A percentile compares a stretch with the other conserved stretches of the same genome.
Conservation (phyloP, 805 yeast species). For the Barnettozyma populi region DNA sequence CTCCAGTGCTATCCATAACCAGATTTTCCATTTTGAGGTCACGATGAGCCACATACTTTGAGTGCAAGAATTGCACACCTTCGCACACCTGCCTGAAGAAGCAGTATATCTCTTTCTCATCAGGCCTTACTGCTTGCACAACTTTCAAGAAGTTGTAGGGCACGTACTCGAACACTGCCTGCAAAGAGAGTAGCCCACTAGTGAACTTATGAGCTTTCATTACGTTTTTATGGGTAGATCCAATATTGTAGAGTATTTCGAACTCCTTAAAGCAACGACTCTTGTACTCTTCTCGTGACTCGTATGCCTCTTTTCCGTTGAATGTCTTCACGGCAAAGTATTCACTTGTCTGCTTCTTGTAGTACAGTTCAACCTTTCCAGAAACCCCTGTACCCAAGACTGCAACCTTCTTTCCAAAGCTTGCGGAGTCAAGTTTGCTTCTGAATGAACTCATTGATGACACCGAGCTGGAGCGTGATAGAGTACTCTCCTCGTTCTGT, state of each 20-base stretch:
- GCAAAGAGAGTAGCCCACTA: conserved; percentile 49
- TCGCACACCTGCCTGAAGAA: conserved; percentile 73
- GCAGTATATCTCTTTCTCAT: conserved; percentile 59
- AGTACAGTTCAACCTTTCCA: conserved; percentile 31
- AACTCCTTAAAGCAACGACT: conserved; percentile 74
- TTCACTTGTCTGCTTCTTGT: conserved; percentile 13
- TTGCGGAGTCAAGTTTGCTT: background rate
- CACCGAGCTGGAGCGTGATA: background rate
- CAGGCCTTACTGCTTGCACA: conserved; percentile 77
- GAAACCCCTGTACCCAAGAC: conserved; percentile 29
- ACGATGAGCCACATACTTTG: conserved; percentile 79
- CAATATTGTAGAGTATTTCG: conserved; percentile 60
- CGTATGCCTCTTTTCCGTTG: conserved; percentile 40
- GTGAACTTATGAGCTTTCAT: conserved; percentile 70
- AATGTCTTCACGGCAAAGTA: conserved; percentile 42
- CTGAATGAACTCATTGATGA: background rate
- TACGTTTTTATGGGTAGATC: conserved; percentile 60
- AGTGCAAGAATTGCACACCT: conserved; percentile 72
- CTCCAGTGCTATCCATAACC: conserved; percentile 66
- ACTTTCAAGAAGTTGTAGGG: conserved; percentile 84
- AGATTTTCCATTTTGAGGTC: conserved; percentile 91
- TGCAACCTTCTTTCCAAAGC: conserved; percentile 17
- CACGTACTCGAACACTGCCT: conserved; percentile 84
- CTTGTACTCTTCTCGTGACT: conserved; percentile 59
- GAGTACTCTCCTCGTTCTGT: background rate